phyloP scores from a whole-genome alignment of 2,329 filamentous ascomycete species.

The Trichoderma afroharzianum region DNA sequence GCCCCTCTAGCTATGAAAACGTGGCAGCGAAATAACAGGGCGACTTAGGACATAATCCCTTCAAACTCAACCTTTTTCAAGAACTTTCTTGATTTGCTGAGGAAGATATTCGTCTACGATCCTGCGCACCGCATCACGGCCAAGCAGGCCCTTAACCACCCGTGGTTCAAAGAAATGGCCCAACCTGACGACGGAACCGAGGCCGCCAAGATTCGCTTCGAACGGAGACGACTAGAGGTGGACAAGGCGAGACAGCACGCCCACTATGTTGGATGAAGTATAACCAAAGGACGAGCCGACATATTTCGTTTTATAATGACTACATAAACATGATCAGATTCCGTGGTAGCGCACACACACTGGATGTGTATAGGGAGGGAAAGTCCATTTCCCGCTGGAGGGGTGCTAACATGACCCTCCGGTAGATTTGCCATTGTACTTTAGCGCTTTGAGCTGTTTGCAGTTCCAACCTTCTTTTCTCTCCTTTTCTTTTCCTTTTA shows the following conservation, averaged over 20 bases:
- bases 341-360: constrained; percentile 21
- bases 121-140: constrained; percentile 63
- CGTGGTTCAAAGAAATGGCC: constrained; percentile 64
- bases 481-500: not conserved
- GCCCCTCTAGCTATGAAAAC: not conserved
- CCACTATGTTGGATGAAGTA: constrained; percentile 27
- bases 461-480: constrained; percentile 21
- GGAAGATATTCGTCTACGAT: constrained; percentile 67
- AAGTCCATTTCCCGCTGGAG: constrained; percentile 23
- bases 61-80: constrained; percentile 55
- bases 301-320: constrained; percentile 26
- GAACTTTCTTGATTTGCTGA: constrained; percentile 61
- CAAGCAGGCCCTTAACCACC: constrained; percentile 62
- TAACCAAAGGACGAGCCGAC: constrained; percentile 15
- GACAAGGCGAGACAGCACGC: constrained; percentile 26
- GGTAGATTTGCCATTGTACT: constrained; percentile 30
- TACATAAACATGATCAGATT: constrained; percentile 32
- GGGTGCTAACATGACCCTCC: constrained; percentile 20
- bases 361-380: constrained; percentile 13
- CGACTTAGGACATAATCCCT: constrained; percentile 59
- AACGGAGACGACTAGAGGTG: constrained; percentile 45
- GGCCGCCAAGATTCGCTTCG: constrained; percentile 59
- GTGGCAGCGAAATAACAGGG: not conserved
- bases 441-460: constrained; percentile 27
- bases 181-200: constrained; percentile 65